A percentile compares a stretch with the other conserved stretches of the same genome.
Conservation (phyloP, 805 yeast genomes). For the Yamadazyma tumulicola region DNA sequence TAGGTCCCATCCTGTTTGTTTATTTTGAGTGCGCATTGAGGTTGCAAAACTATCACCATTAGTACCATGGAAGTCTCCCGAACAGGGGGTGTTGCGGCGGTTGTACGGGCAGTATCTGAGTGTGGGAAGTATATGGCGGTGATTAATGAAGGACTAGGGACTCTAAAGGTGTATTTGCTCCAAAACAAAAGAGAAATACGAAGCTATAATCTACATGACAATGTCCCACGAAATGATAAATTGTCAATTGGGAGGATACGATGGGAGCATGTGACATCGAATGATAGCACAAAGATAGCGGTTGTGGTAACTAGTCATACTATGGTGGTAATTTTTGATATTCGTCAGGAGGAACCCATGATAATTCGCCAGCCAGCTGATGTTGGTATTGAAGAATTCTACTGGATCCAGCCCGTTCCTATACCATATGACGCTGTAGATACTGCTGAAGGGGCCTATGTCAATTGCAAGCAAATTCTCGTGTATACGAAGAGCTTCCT, state of each 20-base stretch:
- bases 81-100: too few species aligned
- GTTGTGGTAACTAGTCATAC: conserved; percentile 18
- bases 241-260: conserved; percentile 4
- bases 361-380: conserved; percentile 25
- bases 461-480: conserved; percentile 30
- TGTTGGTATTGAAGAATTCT: conserved; percentile 28
- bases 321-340: conserved; percentile 22
- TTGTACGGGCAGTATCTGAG: conserved; percentile 3
- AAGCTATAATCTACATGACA: conserved; percentile 9
- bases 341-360: conserved; percentile 23
- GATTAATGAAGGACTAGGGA: conserved; percentile 1
- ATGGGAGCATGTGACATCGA: conserved; percentile 10
- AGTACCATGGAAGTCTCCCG: too few species aligned
- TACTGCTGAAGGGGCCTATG: conserved; percentile 21
- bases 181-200: conserved; percentile 2
- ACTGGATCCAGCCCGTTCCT: conserved; percentile 35
- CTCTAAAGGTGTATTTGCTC: conserved; percentile 7
- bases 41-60: too few species aligned
- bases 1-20: too few species aligned
- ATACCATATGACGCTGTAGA: conserved; percentile 10
- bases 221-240: not conserved
- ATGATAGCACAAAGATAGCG: conserved; percentile 28
- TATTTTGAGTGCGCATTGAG: too few species aligned
- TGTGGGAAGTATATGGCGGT: conserved; percentile 6
- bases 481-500: conserved; percentile 25